Percentiles rank a stretch among this genome's conserved stretches.
phyloP scores from a whole-genome alignment of 2,329 filamentous ascomycete genomes.

The Paramyrothecium roridum region DNA sequence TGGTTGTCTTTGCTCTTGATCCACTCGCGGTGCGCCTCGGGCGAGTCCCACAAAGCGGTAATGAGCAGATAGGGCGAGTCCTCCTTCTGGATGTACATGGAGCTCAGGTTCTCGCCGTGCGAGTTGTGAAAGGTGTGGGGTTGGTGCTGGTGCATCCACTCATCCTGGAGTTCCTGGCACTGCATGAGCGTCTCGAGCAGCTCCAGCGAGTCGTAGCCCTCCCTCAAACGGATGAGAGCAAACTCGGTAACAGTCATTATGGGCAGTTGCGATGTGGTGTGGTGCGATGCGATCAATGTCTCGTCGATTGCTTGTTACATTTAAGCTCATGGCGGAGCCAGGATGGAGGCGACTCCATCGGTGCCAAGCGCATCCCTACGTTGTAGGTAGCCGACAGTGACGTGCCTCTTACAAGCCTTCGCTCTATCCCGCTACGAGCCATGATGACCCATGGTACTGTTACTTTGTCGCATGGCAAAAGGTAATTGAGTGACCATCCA shows the following conservation, averaged over 20 bases:
- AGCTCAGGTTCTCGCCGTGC: constrained; percentile 29
- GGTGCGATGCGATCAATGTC: not conserved
- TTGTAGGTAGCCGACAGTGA: too few relatives aligned
- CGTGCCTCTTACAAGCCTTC: too few relatives aligned
- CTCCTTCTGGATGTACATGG: constrained; percentile 29
- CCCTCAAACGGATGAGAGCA: constrained; percentile 28
- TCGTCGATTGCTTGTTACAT: not conserved
- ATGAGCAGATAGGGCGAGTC: constrained; percentile 36
- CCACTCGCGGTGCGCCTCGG: constrained; percentile 39
- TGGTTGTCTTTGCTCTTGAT: constrained; percentile 38
- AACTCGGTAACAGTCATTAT: constrained; percentile 38
- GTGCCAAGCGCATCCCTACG: too few relatives aligned
- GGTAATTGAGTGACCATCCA: too few relatives aligned
- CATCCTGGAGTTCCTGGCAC: constrained; percentile 31
- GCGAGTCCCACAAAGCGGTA: constrained; percentile 41
- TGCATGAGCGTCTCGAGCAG: constrained; percentile 27
- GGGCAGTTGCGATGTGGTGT: not conserved
- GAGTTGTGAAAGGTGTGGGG: constrained; percentile 25
- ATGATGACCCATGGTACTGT: too few relatives aligned
- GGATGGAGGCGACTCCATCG: too few relatives aligned
- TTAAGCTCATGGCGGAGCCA: not conserved
- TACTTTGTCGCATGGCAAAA: too few relatives aligned
- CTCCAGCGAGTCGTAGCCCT: constrained; percentile 24
- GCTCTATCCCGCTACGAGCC: too few relatives aligned
- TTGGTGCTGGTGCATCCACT: constrained; percentile 34